Evolutionary conservation across 306 rosid species (phyloP).

Genomic region (Vigna unguiculata): DNA sequence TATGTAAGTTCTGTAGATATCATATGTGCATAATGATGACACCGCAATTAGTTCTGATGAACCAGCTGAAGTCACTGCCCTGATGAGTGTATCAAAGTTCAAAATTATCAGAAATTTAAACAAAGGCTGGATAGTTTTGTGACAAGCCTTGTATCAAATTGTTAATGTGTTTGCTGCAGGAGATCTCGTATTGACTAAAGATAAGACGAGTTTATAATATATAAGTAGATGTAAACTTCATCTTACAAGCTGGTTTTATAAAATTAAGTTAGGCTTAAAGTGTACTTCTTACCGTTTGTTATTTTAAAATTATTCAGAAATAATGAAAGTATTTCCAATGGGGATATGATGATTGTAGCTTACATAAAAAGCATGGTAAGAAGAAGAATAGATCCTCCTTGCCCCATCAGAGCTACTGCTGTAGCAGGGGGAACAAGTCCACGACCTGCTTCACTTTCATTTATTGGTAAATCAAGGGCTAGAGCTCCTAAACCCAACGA

Average conservation of each 20-base stretch:
- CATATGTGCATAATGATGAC: constrained; percentile 86
- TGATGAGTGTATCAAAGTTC: constrained; percentile 47
- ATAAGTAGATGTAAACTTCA: no score
- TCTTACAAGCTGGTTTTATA: no score
- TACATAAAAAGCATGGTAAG: constrained; percentile 96
- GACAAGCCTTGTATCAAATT: not conserved
- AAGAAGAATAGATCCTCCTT: constrained; percentile 90
- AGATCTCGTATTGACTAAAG: no score
- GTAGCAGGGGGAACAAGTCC: constrained; percentile 98
- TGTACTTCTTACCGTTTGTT: no score
- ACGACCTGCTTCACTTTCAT: constrained; percentile 74
- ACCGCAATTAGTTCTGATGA: constrained; percentile 90
- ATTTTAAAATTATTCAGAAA: not conserved
- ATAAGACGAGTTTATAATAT: no score
- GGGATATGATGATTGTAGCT: constrained; percentile 40
- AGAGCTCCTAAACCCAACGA: constrained; percentile 89
- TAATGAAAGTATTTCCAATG: constrained; percentile 7
- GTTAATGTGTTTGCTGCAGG: not conserved
- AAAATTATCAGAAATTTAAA: constrained; percentile 35
- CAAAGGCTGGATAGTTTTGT: constrained; percentile 6
- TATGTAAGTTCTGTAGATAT: constrained; percentile 84
- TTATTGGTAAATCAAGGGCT: constrained; percentile 91
- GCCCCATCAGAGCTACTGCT: constrained; percentile 94
- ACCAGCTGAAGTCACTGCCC: constrained; percentile 99
- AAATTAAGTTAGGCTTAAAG: no score